Base-by-base conservation (phyloP, 805 yeast species). In the Pichia cabralensis region DNA sequence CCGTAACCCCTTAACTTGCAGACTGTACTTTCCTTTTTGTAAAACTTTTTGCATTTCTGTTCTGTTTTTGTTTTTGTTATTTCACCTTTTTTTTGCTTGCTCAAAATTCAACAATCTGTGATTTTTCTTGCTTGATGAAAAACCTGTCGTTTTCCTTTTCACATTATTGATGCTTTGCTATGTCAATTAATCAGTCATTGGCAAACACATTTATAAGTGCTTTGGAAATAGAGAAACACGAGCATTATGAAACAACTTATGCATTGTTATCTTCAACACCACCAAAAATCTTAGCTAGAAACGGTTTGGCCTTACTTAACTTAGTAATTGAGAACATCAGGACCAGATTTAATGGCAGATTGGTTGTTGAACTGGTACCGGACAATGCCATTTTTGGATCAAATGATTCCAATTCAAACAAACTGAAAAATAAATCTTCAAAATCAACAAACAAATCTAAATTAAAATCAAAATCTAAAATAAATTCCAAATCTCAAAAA, bases 331-430 rank as follows among this genome's bases (percentile, higher is more conserved):
- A 67, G n/a, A 73, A 74, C 36, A 56, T 81, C 3, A 63, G 80
- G 36, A 80, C 88, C 1, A 94, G 95, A 0, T 58, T 84, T 8
- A 94, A 84, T 12, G 96, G 96, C 2, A 72, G 76, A 38, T 62
- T 75, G 2, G 61, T 79, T 5, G 46, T 84, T 11, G 94, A 84
- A 43, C 55, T 89, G 8, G 34, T 62, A 47, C 13, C 58, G 64
- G 20, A 89, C 5, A 35, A 46, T 14, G 49, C 46, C 5, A 24
- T 38, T 15, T 24, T 22, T 14, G 28, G 28, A 18, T n/a, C 29
- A 9, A 20, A 59, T 23, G 49, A 57, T 8, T n/a, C n/a, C n/a
- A n/a, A n/a, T n/a, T n/a, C n/a, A n/a, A n/a, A n/a, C n/a, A n/a
- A n/a, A n/a, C n/a, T n/a, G n/a, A n/a, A n/a, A 30, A 24, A 10